A percentile compares a stretch with the other conserved stretches of the same genome.
These are phyloP conservation scores for Monosporascus sp. DNA, from an alignment of 2,329 filamentous ascomycete genomes.

Conservation along the genomic window DNA sequence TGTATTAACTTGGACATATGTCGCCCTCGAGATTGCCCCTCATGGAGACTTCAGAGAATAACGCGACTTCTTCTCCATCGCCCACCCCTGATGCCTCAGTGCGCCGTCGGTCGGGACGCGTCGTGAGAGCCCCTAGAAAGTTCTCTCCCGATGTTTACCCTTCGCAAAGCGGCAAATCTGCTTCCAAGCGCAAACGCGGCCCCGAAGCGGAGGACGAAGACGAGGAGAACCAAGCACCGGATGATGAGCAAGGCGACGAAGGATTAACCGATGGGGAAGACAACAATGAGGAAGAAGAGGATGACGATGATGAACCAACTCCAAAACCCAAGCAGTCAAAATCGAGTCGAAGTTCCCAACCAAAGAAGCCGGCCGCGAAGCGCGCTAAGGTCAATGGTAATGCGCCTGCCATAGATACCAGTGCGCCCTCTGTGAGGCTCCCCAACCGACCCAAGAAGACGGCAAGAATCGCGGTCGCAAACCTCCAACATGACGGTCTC, in stretches of 20 bases:
- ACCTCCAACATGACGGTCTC: conserved; percentile 46
- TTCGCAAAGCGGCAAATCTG: conserved; percentile 27
- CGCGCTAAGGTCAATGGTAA: conserved; percentile 59
- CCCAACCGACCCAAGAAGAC: conserved; percentile 53
- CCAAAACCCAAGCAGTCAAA: conserved; percentile 31
- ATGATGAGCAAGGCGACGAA: conserved; percentile 38
- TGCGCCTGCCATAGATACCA: conserved; percentile 25
- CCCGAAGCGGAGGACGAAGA: conserved; percentile 40
- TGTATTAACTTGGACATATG: conserved; percentile 29
- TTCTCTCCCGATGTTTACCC: conserved; percentile 46
- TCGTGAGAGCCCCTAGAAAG: conserved; percentile 54
- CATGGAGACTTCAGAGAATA: conserved; percentile 50
- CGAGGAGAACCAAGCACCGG: conserved; percentile 31
- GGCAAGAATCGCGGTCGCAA: conserved; percentile 45
- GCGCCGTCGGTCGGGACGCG: conserved; percentile 65
- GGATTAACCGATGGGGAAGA: conserved; percentile 31
- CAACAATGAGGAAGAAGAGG: conserved; percentile 34
- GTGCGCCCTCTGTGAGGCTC: conserved; percentile 27
- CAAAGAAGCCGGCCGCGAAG: conserved; percentile 55
- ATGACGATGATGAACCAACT: conserved; percentile 40
- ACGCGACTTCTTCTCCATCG: conserved; percentile 48
- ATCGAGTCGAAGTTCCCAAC: conserved; percentile 37
- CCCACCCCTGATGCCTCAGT: conserved; percentile 38
- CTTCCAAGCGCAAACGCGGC: conserved; percentile 54
- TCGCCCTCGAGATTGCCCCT: conserved; percentile 37